phyloP scores from a whole-genome alignment of 371 early-diverging fungal genomes.

The Umbelopsis sp. region DNA sequence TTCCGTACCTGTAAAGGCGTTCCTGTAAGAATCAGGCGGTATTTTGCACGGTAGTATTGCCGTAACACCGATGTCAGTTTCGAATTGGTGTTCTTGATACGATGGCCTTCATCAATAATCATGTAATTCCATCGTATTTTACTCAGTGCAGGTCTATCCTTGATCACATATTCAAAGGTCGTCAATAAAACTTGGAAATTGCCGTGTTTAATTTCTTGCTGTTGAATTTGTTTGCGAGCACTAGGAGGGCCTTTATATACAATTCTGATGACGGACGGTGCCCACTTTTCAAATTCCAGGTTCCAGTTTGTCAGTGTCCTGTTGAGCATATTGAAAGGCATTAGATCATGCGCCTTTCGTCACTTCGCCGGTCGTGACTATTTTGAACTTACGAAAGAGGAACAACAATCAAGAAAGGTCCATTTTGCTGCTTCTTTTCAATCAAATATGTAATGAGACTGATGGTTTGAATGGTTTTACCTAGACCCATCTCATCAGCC shows the following conservation, averaged over 20 bases:
- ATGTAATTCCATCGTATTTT: constrained; percentile 94
- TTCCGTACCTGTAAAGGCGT: constrained; percentile 95
- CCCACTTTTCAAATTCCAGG: constrained; percentile 98
- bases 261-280: constrained; percentile 87
- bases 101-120: constrained; percentile 99
- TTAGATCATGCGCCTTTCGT: too few species aligned
- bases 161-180: constrained; percentile 98
- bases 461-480: constrained; percentile 98
- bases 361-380: not conserved
- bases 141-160: constrained; percentile 82
- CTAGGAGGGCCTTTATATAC: constrained; percentile 90
- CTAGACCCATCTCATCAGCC: constrained; percentile 98
- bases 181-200: constrained; percentile 96
- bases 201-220: constrained; percentile 71
- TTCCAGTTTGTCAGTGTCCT: constrained; percentile 97
- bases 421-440: constrained; percentile 87
- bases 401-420: constrained; percentile 94
- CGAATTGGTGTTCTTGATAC: constrained; percentile 96
- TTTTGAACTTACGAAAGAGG: constrained; percentile 79
- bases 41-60: constrained; percentile 84
- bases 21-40: constrained; percentile 97
- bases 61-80: constrained; percentile 86
- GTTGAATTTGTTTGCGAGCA: constrained; percentile 75
- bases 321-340: not conserved
- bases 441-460: constrained; percentile 94